Percentiles rank a stretch among this genome's conserved stretches.
Evolutionary conservation across 352 stramenopile genomes (phyloP).

Genomic region (Peronosclerospora sorghi): DNA sequence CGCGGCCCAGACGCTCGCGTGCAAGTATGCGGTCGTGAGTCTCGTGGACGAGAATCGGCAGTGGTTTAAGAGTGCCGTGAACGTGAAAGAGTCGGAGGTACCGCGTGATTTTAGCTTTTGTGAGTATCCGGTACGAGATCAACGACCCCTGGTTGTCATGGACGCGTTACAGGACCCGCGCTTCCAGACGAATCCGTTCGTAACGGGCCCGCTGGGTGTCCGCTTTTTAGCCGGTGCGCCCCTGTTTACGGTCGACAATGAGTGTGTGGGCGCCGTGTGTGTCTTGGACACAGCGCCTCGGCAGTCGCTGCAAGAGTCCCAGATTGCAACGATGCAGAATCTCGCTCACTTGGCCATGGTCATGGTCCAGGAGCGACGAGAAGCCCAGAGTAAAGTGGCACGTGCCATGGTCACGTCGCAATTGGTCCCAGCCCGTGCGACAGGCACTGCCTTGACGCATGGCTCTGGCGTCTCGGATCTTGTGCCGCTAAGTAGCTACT

Average conservation of each 20-base stretch:
- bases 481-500: slow-evolving; percentile 56
- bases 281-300: slow-evolving; percentile 70
- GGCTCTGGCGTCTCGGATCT: slow-evolving; percentile 38
- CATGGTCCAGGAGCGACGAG: slow-evolving; percentile 74
- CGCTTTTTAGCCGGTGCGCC: slow-evolving; percentile 91
- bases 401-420: slow-evolving; percentile 34
- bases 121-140: slow-evolving; percentile 64
- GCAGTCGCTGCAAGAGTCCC: slow-evolving; percentile 47
- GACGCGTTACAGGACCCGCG: slow-evolving; percentile 82
- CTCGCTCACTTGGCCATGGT: slow-evolving; percentile 76
- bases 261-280: slow-evolving; percentile 67
- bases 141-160: slow-evolving; percentile 76
- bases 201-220: slow-evolving; percentile 83
- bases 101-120: slow-evolving; percentile 81
- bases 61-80: slow-evolving; percentile 90
- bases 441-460: slow-evolving; percentile 9
- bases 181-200: slow-evolving; percentile 84
- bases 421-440: slow-evolving; percentile 25
- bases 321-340: slow-evolving; percentile 81
- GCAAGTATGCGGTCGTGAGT: slow-evolving; percentile 73
- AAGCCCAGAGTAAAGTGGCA: slow-evolving; percentile 47
- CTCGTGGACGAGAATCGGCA: slow-evolving; percentile 90
- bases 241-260: slow-evolving; percentile 78
- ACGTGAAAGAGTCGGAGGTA: slow-evolving; percentile 66
- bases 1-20: slow-evolving; percentile 58